These are phyloP conservation scores for Venturia nashicola DNA, from an alignment of 2,329 filamentous ascomycete genomes.

Conservation along the genomic window DNA sequence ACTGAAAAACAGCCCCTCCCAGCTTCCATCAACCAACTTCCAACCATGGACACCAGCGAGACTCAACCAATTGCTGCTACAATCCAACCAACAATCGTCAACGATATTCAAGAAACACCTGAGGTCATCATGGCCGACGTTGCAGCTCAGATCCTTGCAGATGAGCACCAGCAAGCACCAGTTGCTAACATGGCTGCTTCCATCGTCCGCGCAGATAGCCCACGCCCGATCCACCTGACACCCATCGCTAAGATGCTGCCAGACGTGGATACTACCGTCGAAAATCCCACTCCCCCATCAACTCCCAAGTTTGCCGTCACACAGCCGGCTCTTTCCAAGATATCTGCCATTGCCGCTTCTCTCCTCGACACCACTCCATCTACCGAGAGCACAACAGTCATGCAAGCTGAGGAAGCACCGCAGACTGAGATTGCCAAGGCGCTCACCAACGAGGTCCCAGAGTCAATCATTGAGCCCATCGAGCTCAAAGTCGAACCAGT, in stretches of 20 bases:
- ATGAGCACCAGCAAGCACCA: neutral
- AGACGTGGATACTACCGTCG: neutral
- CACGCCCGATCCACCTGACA: neutral
- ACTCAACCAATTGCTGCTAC: neutral
- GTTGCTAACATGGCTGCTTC: neutral
- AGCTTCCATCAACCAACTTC: neutral
- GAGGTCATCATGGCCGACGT: neutral
- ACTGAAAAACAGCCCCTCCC: neutral
- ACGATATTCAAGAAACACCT: neutral
- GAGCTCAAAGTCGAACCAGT: neutral
- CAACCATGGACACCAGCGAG: neutral
- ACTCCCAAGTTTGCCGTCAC: neutral
- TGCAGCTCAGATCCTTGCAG: neutral
- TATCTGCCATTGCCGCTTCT: neutral
- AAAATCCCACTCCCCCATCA: neutral
- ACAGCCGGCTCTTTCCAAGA: neutral
- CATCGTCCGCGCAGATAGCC: neutral
- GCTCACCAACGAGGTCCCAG: neutral
- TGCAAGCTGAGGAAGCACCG: neutral
- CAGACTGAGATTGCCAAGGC: neutral
- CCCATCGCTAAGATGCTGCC: neutral
- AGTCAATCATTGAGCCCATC: neutral
- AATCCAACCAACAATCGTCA: too few species aligned
- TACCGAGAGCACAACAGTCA: neutral
- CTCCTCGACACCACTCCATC: neutral